These are phyloP conservation scores for Aspergillus quadrilineatus DNA, from an alignment of 2,329 filamentous ascomycete species.

Conservation along the genomic window DNA sequence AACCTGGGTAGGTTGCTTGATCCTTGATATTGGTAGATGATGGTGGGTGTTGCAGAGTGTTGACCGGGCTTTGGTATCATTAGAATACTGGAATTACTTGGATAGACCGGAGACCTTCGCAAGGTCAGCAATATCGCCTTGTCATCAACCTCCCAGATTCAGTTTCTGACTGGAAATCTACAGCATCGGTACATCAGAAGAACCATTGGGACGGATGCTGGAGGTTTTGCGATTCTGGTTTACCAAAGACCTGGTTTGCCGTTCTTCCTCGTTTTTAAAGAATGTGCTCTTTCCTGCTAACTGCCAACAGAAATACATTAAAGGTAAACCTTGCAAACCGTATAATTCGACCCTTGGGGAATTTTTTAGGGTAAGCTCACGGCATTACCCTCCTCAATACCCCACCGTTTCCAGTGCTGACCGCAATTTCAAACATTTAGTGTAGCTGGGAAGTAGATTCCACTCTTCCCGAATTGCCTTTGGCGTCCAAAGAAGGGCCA, in stretches of 20 bases:
- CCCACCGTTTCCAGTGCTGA: not conserved
- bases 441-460: conserved; percentile 95
- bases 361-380: conserved; percentile 77
- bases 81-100: conserved; percentile 98
- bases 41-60: not conserved
- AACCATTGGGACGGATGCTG: conserved; percentile 88
- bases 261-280: not conserved
- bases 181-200: conserved; percentile 82
- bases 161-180: conserved; percentile 38
- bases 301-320: conserved; percentile 77
- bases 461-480: conserved; percentile 63
- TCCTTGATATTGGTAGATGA: not conserved
- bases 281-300: conserved; percentile 19
- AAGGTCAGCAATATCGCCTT: conserved; percentile 46
- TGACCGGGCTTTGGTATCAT: conserved; percentile 15
- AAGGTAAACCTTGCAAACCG: conserved; percentile 97
- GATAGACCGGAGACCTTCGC: conserved; percentile 90
- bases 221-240: conserved; percentile 97
- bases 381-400: not conserved
- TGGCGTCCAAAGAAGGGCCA: conserved; percentile 32
- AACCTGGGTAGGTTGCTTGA: conserved; percentile 64
- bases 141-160: conserved; percentile 17
- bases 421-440: conserved; percentile 42
- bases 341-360: conserved; percentile 97
- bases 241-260: conserved; percentile 79